Evolutionary conservation across 2,329 filamentous ascomycete genomes (phyloP), one percentile per base, ranked within the genome.

Genomic region (Ophiostoma sp.): DNA sequence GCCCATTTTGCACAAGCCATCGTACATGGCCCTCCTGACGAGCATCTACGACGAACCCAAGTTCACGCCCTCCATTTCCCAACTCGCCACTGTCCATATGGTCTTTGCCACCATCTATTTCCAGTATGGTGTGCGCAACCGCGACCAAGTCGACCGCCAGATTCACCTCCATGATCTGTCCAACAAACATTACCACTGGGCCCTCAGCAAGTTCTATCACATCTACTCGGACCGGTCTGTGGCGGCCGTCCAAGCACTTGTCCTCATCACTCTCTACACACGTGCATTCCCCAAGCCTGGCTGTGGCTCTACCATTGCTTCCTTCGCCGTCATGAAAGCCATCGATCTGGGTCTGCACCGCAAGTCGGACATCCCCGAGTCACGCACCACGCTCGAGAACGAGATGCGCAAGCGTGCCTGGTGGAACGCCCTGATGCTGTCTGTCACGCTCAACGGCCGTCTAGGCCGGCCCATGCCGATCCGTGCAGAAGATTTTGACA

Each of bases 221-320:
- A 79, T 96, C 4, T 78, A 86, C 14, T 81, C 81, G 5, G 85
- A 86, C 18, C 85, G 85, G 68, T 86, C 85, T 0, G 78, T 93
- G 14, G 80, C 86, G 63, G 86, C 91, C 66, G 82, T 93, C 7
- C 91, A 95, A 76, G 91, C 90, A 3, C 76, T 95, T 73, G 82
- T 87, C 11, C 79, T 95, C 78, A 86, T 96, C 18, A 87, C 87
- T 69, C 78, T 85, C 3, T 90, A 94, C 75, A 84, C 91, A 4
- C 87, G 92, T 69, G 87, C 87, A 66, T 93, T 95, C 69, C 90
- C 91, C 42, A 92, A 93, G 73, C 90, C 92, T 0, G 90, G 90
- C 12, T 87, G 89, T 58, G 90, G 89, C 67, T 89, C 88, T 78
- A 84, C 89, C 72, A 82, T 93, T 70, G 84, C 84, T 44, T 86